Evolutionary conservation across 108 stramenopile genomes (phyloP).

Genomic region (Skeletonema tropicum): DNA sequence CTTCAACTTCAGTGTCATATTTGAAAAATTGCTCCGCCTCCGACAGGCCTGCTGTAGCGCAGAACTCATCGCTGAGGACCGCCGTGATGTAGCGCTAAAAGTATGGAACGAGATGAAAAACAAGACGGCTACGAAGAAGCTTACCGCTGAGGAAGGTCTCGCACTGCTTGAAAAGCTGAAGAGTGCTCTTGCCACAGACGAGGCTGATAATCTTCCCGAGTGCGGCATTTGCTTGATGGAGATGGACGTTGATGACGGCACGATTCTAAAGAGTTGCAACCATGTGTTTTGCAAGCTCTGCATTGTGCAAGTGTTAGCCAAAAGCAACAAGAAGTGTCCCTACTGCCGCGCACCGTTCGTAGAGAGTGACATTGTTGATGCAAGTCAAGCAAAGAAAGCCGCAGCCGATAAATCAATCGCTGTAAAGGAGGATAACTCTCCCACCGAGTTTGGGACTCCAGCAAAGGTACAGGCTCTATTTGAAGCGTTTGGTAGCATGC

Average conservation of each 20-base stretch:
- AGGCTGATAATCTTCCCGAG: constrained; percentile 41
- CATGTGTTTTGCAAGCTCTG: constrained; percentile 72
- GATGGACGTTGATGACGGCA: constrained; percentile 46
- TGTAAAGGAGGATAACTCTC: background rate
- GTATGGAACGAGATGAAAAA: constrained; percentile 50
- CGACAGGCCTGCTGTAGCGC: constrained; percentile 67
- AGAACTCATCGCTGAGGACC: constrained; percentile 44
- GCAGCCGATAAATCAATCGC: constrained; percentile 5
- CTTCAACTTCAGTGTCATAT: constrained; percentile 40
- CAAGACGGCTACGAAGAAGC: constrained; percentile 26
- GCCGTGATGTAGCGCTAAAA: constrained; percentile 46
- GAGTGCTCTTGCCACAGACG: constrained; percentile 44
- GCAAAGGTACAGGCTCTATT: constrained; percentile 57
- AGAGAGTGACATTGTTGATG: constrained; percentile 39
- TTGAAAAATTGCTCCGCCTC: constrained; percentile 64
- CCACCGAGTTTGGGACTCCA: constrained; percentile 27
- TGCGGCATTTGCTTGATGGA: constrained; percentile 71
- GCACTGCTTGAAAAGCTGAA: constrained; percentile 63
- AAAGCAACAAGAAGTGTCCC: constrained; percentile 39
- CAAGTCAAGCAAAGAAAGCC: constrained; percentile 24
- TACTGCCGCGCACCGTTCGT: constrained; percentile 52
- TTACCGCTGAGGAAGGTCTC: constrained; percentile 63
- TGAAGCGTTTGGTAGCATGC: constrained; percentile 36
- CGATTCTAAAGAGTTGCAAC: constrained; percentile 50
- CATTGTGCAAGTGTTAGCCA: constrained; percentile 41